Percentiles rank a stretch among this genome's conserved stretches.
Conservation (phyloP, 1,284 basidiomycete species). For the Ustilago tritici region DNA sequence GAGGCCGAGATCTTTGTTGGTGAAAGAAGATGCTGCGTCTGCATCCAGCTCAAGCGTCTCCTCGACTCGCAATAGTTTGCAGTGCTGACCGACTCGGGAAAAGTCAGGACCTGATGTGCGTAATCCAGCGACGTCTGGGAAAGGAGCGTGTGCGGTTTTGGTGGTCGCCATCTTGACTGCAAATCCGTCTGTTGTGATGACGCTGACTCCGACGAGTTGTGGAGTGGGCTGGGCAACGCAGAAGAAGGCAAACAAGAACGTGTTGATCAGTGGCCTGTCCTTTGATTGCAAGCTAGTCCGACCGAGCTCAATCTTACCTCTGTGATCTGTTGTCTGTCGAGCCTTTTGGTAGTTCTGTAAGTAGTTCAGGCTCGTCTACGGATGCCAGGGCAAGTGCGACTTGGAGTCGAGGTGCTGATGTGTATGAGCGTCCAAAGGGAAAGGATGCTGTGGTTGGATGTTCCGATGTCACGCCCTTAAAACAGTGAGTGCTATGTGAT, state of each 20-base stretch:
- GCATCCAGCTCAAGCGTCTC: conserved; percentile 16
- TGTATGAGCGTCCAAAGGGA: neutral
- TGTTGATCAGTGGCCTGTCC: neutral
- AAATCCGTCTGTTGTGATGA: neutral
- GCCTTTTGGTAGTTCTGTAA: neutral
- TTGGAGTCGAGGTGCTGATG: neutral
- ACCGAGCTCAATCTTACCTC: neutral
- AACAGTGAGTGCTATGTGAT: neutral
- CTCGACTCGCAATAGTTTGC: conserved; percentile 29
- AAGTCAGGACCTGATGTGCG: conserved; percentile 52
- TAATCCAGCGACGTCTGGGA: conserved; percentile 65
- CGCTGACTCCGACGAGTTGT: neutral
- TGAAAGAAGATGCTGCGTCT: conserved; percentile 8
- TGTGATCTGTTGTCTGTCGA: neutral
- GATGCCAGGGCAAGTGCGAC: neutral
- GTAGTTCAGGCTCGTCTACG: neutral
- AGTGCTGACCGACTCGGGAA: conserved; percentile 33
- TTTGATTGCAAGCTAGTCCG: neutral
- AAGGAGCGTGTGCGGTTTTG: conserved; percentile 51
- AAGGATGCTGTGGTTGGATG: neutral
- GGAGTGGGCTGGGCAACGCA: neutral
- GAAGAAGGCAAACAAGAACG: neutral
- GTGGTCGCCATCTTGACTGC: conserved; percentile 16
- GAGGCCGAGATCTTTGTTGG: conserved; percentile 26
- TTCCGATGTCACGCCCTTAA: neutral